Conservation (phyloP, 2,329 filamentous ascomycete species). For the Herpomyces periplanetae region DNA sequence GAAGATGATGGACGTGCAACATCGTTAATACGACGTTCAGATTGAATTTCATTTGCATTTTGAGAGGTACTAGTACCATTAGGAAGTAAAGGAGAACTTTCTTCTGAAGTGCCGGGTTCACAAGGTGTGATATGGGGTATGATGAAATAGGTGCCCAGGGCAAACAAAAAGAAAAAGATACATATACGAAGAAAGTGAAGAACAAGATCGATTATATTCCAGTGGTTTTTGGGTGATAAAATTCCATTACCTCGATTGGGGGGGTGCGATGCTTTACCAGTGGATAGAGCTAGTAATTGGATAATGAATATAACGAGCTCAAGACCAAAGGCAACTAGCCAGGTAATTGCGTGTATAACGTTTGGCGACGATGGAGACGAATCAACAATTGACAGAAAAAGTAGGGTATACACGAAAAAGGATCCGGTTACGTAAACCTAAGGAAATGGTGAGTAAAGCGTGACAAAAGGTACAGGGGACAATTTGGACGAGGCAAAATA, state of each 20-base stretch:
- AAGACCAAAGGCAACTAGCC: conserved; percentile 27
- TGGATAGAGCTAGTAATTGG: too few relatives aligned
- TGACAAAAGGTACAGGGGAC: conserved; percentile 2
- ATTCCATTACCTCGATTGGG: too few relatives aligned
- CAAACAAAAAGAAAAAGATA: too few relatives aligned
- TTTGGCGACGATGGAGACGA: conserved; percentile 44
- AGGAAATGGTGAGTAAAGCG: conserved; percentile 2
- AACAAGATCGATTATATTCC: too few relatives aligned
- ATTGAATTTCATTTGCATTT: conserved; percentile 17
- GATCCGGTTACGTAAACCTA: conserved; percentile 55
- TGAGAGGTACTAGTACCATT: too few relatives aligned
- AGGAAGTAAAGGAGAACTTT: too few relatives aligned
- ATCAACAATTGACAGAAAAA: conserved; percentile 55
- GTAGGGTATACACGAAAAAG: conserved; percentile 50
- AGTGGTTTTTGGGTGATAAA: too few relatives aligned
- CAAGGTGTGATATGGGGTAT: too few relatives aligned
- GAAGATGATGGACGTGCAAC: conserved; percentile 66
- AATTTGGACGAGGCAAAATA: conserved; percentile 1
- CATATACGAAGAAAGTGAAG: too few relatives aligned
- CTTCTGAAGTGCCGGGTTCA: too few relatives aligned
- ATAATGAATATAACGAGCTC: conserved; percentile 30
- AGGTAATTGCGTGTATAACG: conserved; percentile 35
- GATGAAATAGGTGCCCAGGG: too few relatives aligned
- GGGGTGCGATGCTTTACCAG: too few relatives aligned
- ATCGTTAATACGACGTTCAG: conserved; percentile 11